phyloP scores from a whole-genome alignment of 2,329 filamentous ascomycete species.

The Cucurbitaria berberidis region DNA sequence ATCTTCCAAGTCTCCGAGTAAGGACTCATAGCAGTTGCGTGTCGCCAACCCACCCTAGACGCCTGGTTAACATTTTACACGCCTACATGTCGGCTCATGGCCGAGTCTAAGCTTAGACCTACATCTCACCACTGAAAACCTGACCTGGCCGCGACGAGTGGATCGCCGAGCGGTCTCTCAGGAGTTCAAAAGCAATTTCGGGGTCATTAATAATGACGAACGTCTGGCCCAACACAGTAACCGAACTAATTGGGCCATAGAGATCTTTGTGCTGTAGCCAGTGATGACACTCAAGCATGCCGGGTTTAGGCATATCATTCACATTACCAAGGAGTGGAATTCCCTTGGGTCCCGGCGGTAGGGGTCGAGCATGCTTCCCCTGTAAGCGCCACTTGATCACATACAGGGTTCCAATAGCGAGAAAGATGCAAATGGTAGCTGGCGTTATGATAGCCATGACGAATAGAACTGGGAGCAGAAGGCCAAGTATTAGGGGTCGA shows the following conservation, averaged over 20 bases:
- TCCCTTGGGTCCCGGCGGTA: constrained; percentile 59
- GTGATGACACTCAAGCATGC: constrained; percentile 49
- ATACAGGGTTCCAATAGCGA: no score
- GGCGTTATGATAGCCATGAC: no score
- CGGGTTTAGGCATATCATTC: constrained; percentile 53
- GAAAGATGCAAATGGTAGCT: no score
- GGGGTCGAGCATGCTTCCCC: constrained; percentile 12
- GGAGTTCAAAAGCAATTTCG: constrained; percentile 31
- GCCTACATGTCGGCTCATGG: not conserved
- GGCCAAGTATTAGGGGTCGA: no score
- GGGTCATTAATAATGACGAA: constrained; percentile 41
- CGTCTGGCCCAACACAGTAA: constrained; percentile 37
- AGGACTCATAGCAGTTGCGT: constrained; percentile 26
- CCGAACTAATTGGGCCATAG: constrained; percentile 40
- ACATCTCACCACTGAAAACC: constrained; percentile 37
- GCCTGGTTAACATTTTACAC: not conserved
- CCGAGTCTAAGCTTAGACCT: not conserved
- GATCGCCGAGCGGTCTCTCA: constrained; percentile 26
- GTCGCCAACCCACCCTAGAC: constrained; percentile 34
- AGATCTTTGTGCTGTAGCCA: constrained; percentile 53
- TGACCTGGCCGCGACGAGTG: constrained; percentile 30
- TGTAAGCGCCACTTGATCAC: not conserved
- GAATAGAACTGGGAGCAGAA: no score
- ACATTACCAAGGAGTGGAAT: constrained; percentile 60
- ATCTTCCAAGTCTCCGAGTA: constrained; percentile 31